Evolutionary conservation across 352 stramenopile genomes (phyloP).

Genomic region (Phytophthora chlamydospora): DNA sequence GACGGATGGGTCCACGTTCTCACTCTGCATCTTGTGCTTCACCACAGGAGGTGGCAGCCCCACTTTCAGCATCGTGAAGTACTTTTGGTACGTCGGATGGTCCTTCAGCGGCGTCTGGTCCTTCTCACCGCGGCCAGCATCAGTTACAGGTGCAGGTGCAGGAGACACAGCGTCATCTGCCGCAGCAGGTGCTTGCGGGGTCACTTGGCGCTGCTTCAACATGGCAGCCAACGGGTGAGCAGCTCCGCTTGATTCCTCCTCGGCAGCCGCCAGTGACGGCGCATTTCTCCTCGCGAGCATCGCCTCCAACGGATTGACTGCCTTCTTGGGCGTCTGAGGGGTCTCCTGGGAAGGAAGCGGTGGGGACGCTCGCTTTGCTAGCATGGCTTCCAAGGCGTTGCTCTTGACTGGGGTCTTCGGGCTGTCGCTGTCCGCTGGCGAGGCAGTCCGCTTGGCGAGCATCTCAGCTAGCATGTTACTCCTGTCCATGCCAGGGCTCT

Average conservation of each 20-base stretch:
- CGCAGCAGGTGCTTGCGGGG: slow-evolving; percentile 18
- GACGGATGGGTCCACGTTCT: slow-evolving; percentile 63
- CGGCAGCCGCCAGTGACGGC: slow-evolving; percentile 2
- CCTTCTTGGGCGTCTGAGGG: slow-evolving; percentile 21
- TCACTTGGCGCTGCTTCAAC: slow-evolving; percentile 43
- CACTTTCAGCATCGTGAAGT: slow-evolving; percentile 88
- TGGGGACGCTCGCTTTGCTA: slow-evolving; percentile 31
- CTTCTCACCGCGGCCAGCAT: slow-evolving; percentile 18
- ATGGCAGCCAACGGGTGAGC: slow-evolving; percentile 48
- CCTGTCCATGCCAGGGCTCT: slow-evolving; percentile 20
- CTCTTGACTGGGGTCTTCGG: slow-evolving; percentile 18
- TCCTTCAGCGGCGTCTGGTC: slow-evolving; percentile 59
- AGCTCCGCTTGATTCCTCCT: slow-evolving; percentile 16
- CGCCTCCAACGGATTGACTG: slow-evolving; percentile 42
- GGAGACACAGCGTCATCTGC: slow-evolving; percentile 2
- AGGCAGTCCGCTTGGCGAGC: slow-evolving; percentile 34
- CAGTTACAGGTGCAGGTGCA: slow-evolving; percentile 2
- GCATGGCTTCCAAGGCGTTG: slow-evolving; percentile 47
- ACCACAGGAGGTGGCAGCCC: slow-evolving; percentile 67
- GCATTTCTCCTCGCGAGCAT: slow-evolving; percentile 48
- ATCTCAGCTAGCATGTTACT: slow-evolving; percentile 48
- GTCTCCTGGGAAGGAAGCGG: slow-evolving; percentile 6
- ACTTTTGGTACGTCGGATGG: slow-evolving; percentile 71
- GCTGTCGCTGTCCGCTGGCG: slow-evolving; percentile 15
- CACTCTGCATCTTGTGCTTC: slow-evolving; percentile 79